phyloP scores from a whole-genome alignment of 2,329 filamentous ascomycete genomes.

The Ophiostoma sp. region DNA sequence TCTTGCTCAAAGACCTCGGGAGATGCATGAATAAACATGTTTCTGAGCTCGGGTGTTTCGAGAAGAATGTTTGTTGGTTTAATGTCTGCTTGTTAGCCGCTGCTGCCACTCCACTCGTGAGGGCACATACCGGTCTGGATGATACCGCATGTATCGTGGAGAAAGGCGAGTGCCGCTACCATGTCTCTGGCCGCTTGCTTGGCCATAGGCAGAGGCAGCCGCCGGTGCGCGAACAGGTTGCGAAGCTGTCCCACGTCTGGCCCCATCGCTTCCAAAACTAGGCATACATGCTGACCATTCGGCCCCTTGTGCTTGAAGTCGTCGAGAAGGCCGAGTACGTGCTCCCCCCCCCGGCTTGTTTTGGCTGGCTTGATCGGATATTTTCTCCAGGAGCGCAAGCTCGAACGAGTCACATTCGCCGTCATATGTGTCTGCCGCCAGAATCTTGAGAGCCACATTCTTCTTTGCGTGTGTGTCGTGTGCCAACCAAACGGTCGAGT shows the following conservation, averaged over 20 bases:
- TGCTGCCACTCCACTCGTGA: neutral
- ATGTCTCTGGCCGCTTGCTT: constrained; percentile 1
- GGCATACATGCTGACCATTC: constrained; percentile 18
- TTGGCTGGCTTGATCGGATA: neutral
- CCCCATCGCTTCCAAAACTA: constrained; percentile 17
- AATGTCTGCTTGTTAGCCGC: constrained; percentile 15
- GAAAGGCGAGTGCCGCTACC: constrained; percentile 10
- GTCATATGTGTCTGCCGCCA: constrained; percentile 16
- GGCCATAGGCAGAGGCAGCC: constrained; percentile 11
- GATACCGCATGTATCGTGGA: constrained; percentile 16
- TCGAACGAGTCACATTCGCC: constrained; percentile 10
- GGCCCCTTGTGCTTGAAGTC: constrained; percentile 17
- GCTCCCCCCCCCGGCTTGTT: neutral
- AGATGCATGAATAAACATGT: constrained; percentile 10
- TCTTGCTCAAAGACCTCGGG: neutral
- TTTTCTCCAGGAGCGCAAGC: neutral
- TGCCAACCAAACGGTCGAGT: constrained; percentile 20
- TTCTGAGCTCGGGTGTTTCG: constrained; percentile 13
- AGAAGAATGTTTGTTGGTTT: constrained; percentile 19
- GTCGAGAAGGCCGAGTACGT: constrained; percentile 4
- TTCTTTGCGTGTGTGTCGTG: constrained; percentile 15
- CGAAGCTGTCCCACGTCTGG: neutral
- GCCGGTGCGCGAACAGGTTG: neutral
- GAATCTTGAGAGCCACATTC: constrained; percentile 18
- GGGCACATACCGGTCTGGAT: constrained; percentile 15